phyloP scores from a whole-genome alignment of 2,329 filamentous ascomycete genomes.

The Epichloe gansuensis region DNA sequence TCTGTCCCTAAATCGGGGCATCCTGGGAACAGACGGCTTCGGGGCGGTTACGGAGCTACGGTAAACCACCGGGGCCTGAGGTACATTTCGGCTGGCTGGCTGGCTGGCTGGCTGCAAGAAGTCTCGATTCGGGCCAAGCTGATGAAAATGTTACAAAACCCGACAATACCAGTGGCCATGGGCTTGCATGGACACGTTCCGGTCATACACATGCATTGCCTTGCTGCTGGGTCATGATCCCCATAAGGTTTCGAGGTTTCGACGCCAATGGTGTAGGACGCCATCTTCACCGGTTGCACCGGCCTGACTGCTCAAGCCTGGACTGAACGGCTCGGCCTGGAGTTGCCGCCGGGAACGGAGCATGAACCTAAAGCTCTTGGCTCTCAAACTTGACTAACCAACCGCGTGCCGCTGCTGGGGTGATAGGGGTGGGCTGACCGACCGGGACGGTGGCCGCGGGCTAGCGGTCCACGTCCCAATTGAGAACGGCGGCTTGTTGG shows the following conservation, averaged over 20 bases:
- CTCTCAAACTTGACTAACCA: background rate
- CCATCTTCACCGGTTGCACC: background rate
- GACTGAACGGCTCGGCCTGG: too few species aligned
- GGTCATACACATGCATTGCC: background rate
- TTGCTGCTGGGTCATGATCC: background rate
- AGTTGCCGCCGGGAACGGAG: too few species aligned
- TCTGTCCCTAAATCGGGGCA: background rate
- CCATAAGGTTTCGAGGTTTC: background rate
- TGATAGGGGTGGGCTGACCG: background rate
- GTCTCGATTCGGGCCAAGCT: too few species aligned
- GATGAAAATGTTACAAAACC: too few species aligned
- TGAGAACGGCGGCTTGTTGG: background rate
- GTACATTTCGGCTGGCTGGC: too few species aligned
- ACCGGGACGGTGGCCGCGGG: conserved; percentile 3
- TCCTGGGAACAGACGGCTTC: background rate
- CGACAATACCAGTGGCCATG: too few species aligned
- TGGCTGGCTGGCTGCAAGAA: too few species aligned
- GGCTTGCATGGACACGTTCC: too few species aligned
- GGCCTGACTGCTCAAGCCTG: background rate
- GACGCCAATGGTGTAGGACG: background rate
- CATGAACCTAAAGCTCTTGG: too few species aligned
- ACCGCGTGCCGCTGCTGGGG: background rate
- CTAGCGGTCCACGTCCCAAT: background rate
- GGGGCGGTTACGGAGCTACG: background rate
- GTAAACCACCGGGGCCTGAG: background rate